Base-by-base conservation (phyloP, 108 stramenopile species). In the Epithemia pelagica region DNA sequence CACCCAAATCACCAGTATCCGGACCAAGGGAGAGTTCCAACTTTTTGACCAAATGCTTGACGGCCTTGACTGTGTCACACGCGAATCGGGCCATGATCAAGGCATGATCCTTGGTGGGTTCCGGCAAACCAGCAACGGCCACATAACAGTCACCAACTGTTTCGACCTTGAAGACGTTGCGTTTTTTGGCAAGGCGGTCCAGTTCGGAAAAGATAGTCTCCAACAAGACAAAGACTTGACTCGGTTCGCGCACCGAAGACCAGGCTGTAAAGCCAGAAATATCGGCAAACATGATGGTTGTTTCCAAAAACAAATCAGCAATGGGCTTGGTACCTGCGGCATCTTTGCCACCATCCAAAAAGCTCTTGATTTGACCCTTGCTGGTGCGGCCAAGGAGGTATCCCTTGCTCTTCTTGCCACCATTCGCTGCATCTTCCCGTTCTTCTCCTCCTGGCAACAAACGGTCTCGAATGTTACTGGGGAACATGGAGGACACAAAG, bases 111-210 rank as follows among this genome's bases (percentile, higher is more conserved):
- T 29, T 31, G 30, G 21, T 7, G 5, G 75, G 75, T 30, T 75
- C 61, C 0, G 82, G 79, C 25, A 83, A 28, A 31, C 82, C 82
- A 28, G 77, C 58, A 30, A 58, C 56, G 22, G 82, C 82, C 24
- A 83, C 57, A 30, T 83, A 83, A 33, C 78, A 83, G 58, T 83
- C 82, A 19, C 82, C 82, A 20, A 83, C 66, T 22, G 33, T 60
- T 79, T 65, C 70, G 2, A 71, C 62, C 63, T 71, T 83, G 69
- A 76, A 83, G 0, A 83, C 76, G 37, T 58, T 67, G 54, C 67
- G 58, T 30, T 63, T 32, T 15, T 51, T 56, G 0, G 82, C 82
- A 31, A 71, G 30, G 1, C 22, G 24, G 64, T 83, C 82, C 63
- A 79, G 79, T 19, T 68, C 82, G n/a, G 20, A 66, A 59, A 66